Base-by-base conservation (phyloP, 2,329 filamentous ascomycete genomes). In the Periconia digitata region DNA sequence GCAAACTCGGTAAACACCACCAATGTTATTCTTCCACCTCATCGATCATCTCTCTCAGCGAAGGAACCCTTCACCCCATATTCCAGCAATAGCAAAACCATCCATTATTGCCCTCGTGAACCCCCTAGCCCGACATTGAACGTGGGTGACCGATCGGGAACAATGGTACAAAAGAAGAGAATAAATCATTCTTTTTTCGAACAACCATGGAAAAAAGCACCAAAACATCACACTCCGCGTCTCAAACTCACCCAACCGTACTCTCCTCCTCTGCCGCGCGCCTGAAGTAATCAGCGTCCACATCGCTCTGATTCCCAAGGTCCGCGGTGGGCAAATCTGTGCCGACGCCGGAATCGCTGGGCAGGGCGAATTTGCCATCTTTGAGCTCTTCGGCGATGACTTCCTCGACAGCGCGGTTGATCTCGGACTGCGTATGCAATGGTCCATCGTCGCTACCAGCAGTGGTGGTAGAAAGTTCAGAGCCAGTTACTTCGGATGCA, bases 291-390 rank as follows among this genome's bases (percentile, higher is more conserved):
- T 72, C 69, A 17, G 65, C 66, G 43, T 67, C 62, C 0, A 50
- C 56, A 20, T 60, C 55, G 20, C 60, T 55, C 17, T 57, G 51
- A 8, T 55, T 50, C 1, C 50, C 58, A 21, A 67, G 44, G 1
- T 50, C 60, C 12, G 65, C 66, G 13, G 68, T 72, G 6, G 68
- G 61, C 6, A 71, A 20, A 50, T 73, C 72, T 1, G 65, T 66
- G 15, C 71, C 71, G 20, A 74, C 56, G 13, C 67, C 71, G 6
- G 68, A 72, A 45, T 74, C 71, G 38, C 58, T 64, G 5, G 63
- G 66, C 13, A 44, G 43, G 3, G 58, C 47, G 27, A 60, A 59
- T 34, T 54, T 49, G 21, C 56, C 51, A 18, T 60, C 53, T 15
- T 56, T 58, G 45, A 66, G 61, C 56, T 64, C 58, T 34, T 70